These are phyloP conservation scores for Lentinula edodes DNA, from an alignment of 768 basidiomycete species.

Conservation along the genomic window DNA sequence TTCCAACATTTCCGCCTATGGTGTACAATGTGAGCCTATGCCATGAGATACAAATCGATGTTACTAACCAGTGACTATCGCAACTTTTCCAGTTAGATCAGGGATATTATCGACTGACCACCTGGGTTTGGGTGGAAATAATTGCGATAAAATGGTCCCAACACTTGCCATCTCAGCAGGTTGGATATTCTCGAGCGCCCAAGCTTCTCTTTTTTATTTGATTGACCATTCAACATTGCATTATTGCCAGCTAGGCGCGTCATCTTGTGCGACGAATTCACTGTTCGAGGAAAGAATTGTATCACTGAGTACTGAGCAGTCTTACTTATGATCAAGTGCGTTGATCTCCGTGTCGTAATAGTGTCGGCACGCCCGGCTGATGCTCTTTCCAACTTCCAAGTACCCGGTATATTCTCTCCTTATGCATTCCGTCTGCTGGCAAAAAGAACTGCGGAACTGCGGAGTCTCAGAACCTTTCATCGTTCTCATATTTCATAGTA, in stretches of 20 bases:
- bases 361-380: no score
- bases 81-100: constrained; percentile 1
- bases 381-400: no score
- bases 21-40: neutral
- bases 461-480: no score
- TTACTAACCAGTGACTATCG: neutral
- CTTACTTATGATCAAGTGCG: no score
- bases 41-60: neutral
- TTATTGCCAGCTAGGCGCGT: neutral
- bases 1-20: neutral
- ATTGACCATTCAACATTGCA: neutral
- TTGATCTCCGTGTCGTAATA: no score
- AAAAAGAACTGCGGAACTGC: no score
- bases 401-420: no score
- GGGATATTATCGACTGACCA: neutral
- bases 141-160: neutral
- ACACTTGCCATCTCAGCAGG: neutral
- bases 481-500: no score
- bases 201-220: neutral
- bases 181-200: neutral
- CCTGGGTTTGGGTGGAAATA: neutral
- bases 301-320: no score
- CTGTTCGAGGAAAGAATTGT: no score
- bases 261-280: neutral
- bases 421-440: no score